These are phyloP conservation scores for Pistacia atlantica DNA, from an alignment of 345 rosid genomes.

Conservation along the genomic window DNA sequence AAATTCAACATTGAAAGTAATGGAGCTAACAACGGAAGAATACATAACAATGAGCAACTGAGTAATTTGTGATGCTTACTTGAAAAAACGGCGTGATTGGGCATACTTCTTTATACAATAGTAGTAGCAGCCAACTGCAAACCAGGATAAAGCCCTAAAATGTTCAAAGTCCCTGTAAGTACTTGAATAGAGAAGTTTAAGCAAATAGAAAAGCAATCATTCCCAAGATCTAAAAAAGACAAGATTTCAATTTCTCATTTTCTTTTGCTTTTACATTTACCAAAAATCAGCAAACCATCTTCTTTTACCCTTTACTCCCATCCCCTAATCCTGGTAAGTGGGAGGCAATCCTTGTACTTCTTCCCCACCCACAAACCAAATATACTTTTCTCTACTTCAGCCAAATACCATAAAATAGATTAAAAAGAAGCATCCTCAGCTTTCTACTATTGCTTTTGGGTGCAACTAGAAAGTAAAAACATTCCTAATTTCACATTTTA, in stretches of 20 bases:
- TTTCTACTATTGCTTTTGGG: too few relatives aligned
- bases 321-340: background rate
- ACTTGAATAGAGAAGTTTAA: background rate
- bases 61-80: constrained; percentile 44
- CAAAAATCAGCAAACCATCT: background rate
- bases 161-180: constrained; percentile 6
- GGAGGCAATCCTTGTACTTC: too few relatives aligned
- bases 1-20: background rate
- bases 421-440: too few relatives aligned
- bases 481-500: too few relatives aligned
- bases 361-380: too few relatives aligned
- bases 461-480: too few relatives aligned
- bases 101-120: constrained; percentile 85
- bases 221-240: background rate
- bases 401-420: too few relatives aligned
- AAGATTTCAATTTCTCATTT: background rate
- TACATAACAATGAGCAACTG: constrained; percentile 8
- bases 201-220: background rate
- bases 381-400: too few relatives aligned
- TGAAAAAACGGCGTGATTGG: constrained; percentile 85
- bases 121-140: constrained; percentile 83
- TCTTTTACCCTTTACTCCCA: background rate
- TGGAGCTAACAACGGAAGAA: background rate
- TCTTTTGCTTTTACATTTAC: background rate
- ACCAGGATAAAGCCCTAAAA: constrained; percentile 93